These are phyloP conservation scores for Boehmeria nivea DNA, from an alignment of 306 rosid genomes.

Conservation along the genomic window DNA sequence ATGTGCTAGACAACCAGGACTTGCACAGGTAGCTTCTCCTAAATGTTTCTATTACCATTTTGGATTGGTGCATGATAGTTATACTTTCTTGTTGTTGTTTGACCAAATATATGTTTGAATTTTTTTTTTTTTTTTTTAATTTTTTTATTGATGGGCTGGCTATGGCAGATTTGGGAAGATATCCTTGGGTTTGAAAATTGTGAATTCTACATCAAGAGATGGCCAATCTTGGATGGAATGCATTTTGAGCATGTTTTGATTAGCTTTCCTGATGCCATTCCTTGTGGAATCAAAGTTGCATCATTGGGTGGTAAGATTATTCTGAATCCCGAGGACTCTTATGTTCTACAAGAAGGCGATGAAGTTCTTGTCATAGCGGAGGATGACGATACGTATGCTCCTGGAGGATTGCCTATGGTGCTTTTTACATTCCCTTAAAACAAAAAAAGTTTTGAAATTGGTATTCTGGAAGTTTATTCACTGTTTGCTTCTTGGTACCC, in stretches of 20 bases:
- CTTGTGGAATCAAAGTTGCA: slow-evolving; percentile 89
- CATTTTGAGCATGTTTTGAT: slow-evolving; percentile 68
- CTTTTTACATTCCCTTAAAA: slow-evolving; percentile 32
- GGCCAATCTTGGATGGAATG: slow-evolving; percentile 82
- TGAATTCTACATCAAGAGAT: slow-evolving; percentile 88
- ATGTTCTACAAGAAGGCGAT: slow-evolving; percentile 78
- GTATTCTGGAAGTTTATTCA: slow-evolving; percentile 11
- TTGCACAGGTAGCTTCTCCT: slow-evolving; percentile 69
- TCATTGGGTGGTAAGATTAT: slow-evolving; percentile 68
- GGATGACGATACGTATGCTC: slow-evolving; percentile 88
- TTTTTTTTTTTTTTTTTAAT: background rate
- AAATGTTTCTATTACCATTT: background rate
- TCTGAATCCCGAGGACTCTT: slow-evolving; percentile 78
- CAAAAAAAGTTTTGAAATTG: slow-evolving; percentile 14
- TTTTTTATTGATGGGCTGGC: slow-evolving; percentile 21
- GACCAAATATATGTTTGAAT: background rate
- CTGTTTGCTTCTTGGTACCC: slow-evolving; percentile 4
- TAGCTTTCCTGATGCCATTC: slow-evolving; percentile 85
- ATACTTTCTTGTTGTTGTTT: background rate
- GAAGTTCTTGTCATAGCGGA: slow-evolving; percentile 88
- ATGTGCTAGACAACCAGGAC: slow-evolving; percentile 96
- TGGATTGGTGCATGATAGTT: background rate
- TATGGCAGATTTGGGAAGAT: slow-evolving; percentile 88
- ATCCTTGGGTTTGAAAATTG: slow-evolving; percentile 93
- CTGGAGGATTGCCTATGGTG: slow-evolving; percentile 76